A percentile compares a stretch with the other conserved stretches of the same genome.
Evolutionary conservation across 2,329 filamentous ascomycete species (phyloP).

Genomic region (Hypoxylon sp.): DNA sequence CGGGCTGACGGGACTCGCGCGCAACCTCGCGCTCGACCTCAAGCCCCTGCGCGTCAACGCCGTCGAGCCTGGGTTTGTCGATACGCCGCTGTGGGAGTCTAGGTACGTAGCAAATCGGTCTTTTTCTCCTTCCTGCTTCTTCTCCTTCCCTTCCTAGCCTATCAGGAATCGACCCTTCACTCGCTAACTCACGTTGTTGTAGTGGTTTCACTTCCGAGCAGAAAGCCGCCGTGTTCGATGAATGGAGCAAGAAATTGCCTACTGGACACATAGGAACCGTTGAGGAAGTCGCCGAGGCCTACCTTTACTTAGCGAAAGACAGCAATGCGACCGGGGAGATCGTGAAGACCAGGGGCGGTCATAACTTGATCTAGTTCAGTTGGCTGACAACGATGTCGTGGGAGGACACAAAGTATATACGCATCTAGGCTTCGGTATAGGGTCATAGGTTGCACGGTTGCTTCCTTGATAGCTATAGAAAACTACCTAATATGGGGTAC

Average conservation of each 20-base stretch:
- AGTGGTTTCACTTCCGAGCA: slow-evolving; percentile 18
- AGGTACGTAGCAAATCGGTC: background rate
- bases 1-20: slow-evolving; percentile 44
- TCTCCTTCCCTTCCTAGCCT: background rate
- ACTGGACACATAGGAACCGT: slow-evolving; percentile 38
- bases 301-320: slow-evolving; percentile 49
- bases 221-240: slow-evolving; percentile 29
- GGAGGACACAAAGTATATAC: no score
- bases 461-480: no score
- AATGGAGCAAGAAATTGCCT: slow-evolving; percentile 31
- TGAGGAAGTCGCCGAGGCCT: slow-evolving; percentile 49
- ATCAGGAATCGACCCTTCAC: no score
- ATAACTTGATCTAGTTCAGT: slow-evolving; percentile 35
- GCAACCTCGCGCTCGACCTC: slow-evolving; percentile 49
- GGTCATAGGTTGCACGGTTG: no score
- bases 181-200: background rate
- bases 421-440: no score
- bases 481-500: no score
- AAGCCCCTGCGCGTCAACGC: slow-evolving; percentile 48
- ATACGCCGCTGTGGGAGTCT: slow-evolving; percentile 46
- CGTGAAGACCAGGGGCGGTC: slow-evolving; percentile 46
- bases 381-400: no score
- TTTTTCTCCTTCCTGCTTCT: background rate
- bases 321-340: slow-evolving; percentile 48
- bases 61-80: slow-evolving; percentile 48